Base-by-base conservation (phyloP, 139 green algal genomes). In the Chlorella sorokiniana region DNA sequence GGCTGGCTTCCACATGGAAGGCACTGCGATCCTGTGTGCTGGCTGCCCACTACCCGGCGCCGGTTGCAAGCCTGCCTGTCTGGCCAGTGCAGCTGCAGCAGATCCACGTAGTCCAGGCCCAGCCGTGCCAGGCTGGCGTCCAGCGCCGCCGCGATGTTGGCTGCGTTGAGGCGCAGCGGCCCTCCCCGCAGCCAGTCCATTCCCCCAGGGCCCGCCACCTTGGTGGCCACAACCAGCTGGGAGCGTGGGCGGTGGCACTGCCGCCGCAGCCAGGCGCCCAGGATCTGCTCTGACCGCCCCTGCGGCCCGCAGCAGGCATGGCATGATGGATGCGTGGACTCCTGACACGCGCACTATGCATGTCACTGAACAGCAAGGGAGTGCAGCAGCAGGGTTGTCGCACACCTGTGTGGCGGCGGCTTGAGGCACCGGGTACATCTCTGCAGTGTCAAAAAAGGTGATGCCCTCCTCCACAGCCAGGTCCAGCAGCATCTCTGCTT, bases 81-180 rank as follows among this genome's bases (percentile, higher is more conserved):
- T 38, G 93, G 93, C 94, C 94, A 98, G 85, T 99, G 96, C 40
- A 99, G 82, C 78, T 98, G 93, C 38, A 93, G 89, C 3, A 99
- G 72, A 86, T 99, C 96, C 22, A 99, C 90, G 86, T 96, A 95
- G 83, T 99, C 94, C 7, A 89, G 95, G 2, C 88, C 59, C 69
- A 99, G 88, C 4, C 96, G 85, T 2, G 11, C 33, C 61, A 98
- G 83, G 81, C 89, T 95, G 73, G 83, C 91, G 1, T 98, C 91
- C 1, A 97, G 71, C 4, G 93, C 92, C 29, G 71, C 79, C 4
- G 68, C 70, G 20, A 98, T 96, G 86, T 94, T 93, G 11, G 51
- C 27, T 0, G 81, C 83, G 38, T 94, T 86, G 74, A 98, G 71
- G 3, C 63, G 62, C 0, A 35, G 8, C 0, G 94, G 94, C 0